A percentile compares a stretch with the other conserved stretches of the same genome.
phyloP scores from a whole-genome alignment of 208 protist species.

The Vickermania ingenoplastis region DNA sequence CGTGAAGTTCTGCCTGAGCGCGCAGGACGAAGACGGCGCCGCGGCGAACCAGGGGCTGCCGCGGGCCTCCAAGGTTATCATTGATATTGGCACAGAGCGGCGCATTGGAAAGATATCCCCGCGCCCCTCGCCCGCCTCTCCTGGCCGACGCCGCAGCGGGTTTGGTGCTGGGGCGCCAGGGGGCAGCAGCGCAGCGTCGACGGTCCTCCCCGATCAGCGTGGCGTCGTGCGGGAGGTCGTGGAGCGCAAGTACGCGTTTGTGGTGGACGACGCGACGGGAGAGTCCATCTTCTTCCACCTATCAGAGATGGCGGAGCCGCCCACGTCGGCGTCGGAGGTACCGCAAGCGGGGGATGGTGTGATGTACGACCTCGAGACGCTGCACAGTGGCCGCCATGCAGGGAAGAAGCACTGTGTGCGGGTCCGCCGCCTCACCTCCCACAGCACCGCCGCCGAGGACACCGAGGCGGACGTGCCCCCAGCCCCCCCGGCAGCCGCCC shows the following conservation, averaged over 20 bases:
- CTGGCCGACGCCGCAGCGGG: neutral
- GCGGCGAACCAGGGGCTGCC: neutral
- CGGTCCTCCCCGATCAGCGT: constrained; percentile 17
- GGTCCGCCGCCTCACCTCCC: constrained; percentile 13
- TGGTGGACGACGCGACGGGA: constrained; percentile 46
- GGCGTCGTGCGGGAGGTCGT: constrained; percentile 48
- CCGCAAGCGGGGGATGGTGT: constrained; percentile 44
- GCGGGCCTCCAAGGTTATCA: constrained; percentile 29
- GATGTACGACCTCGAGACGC: constrained; percentile 45
- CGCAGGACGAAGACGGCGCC: neutral
- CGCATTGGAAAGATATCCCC: constrained; percentile 7
- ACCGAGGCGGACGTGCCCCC: too few relatives aligned
- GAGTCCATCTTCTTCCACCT: constrained; percentile 78
- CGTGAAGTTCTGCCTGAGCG: constrained; percentile 59
- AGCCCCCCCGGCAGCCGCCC: too few relatives aligned
- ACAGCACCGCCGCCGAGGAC: neutral
- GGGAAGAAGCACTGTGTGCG: constrained; percentile 61
- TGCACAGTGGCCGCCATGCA: constrained; percentile 42
- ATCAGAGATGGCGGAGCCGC: constrained; percentile 14
- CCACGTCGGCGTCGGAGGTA: neutral
- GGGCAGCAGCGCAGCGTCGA: constrained; percentile 1
- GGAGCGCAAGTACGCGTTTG: constrained; percentile 45
- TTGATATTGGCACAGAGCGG: constrained; percentile 29
- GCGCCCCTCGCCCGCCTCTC: neutral
- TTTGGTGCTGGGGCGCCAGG: too few relatives aligned